Evolutionary conservation across 257 asterid genomes (phyloP).

Genomic region (Mentha longifolia): DNA sequence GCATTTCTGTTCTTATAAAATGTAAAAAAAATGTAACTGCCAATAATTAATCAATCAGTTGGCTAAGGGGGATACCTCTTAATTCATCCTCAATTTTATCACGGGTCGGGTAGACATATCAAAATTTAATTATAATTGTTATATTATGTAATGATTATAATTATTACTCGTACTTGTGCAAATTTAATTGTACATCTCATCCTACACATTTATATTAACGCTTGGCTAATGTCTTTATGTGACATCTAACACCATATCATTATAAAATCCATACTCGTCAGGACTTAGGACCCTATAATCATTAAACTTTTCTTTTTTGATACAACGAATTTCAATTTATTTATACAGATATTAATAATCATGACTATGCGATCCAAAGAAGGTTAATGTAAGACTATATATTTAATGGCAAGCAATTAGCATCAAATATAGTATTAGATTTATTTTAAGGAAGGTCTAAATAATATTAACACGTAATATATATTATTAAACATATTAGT

Average conservation of each 20-base stretch:
- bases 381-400: background rate
- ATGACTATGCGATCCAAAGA: conserved; percentile 10
- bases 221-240: background rate
- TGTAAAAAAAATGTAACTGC: too few species aligned
- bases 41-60: too few species aligned
- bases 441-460: background rate
- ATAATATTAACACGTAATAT: background rate
- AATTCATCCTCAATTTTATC: too few species aligned
- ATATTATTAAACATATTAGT: background rate
- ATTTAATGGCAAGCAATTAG: background rate
- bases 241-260: conserved; percentile 4
- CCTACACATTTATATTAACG: background rate
- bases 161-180: too few species aligned
- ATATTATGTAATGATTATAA: too few species aligned
- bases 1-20: too few species aligned
- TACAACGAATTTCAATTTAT: background rate
- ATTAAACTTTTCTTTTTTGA: background rate
- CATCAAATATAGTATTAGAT: background rate
- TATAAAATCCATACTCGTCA: background rate
- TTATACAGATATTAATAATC: background rate
- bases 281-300: conserved; percentile 15
- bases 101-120: too few species aligned
- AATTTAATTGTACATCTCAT: background rate
- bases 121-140: too few species aligned
- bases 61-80: too few species aligned